Evolutionary conservation across 331 rosid species (phyloP), one percentile per base, ranked within the genome.

Genomic region (Erythrophleum ivorense): DNA sequence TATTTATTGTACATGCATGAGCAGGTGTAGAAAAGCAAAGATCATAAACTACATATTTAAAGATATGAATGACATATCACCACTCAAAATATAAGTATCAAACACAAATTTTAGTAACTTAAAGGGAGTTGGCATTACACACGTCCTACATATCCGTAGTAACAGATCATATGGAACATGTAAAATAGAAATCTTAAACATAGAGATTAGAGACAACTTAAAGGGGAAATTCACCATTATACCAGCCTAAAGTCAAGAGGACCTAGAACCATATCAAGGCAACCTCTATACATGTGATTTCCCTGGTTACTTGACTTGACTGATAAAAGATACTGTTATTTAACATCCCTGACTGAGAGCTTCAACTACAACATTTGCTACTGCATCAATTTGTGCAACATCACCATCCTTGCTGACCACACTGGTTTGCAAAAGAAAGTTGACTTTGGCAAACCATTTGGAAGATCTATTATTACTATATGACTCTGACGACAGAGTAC

Each of bases 191-290:
- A 50, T 7, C 31, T 4, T n/a, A 34, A 18, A 52, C n/a, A 73
- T 49, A 50, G 78, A 54, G 50, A 54, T 12, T 71, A 72, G 78
- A 74, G 67, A 73, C 15, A 53, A 6, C 29, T 49, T 16, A 9
- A 29, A 24, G 76, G 75, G 29, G 49, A 34, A 53, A 52, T 2
- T 34, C 9, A 53, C 50, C 34, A 10, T 18, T 2, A 70, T 24
- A 13, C 40, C 21, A 70, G 59, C 43, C 33, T 67, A 31, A 31
- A 4, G 16, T 16, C 60, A 2, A 29, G 16, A 33, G 29, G 12
- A 15, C 46, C 48, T 1, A 50, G 31, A 72, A 16, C 46, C 46
- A 15, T 15, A 33, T 50, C 48, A 33, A 31, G 10, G 21, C 24
- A 36, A 55, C 68, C 55, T 19, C 16, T 43, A 6, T 57, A 12